Percentiles rank a stretch among this genome's conserved stretches.
These are phyloP conservation scores for Fusarium devonianum DNA, from an alignment of 2,329 filamentous ascomycete genomes.

Conservation along the genomic window DNA sequence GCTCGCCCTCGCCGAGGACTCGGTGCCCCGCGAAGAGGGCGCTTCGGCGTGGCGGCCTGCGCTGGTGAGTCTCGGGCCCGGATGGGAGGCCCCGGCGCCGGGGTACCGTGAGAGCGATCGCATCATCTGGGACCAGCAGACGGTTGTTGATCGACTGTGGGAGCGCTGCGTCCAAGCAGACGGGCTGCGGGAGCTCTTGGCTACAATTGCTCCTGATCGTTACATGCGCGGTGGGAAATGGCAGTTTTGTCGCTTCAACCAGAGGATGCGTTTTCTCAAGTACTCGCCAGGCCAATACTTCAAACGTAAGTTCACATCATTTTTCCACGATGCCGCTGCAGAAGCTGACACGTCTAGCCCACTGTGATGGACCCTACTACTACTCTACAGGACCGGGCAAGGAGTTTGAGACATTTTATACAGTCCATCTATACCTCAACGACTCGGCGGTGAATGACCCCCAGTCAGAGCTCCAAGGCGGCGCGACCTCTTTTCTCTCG, in stretches of 20 bases:
- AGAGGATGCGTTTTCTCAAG: conserved; percentile 77
- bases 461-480: conserved; percentile 52
- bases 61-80: conserved; percentile 70
- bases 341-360: too few relatives aligned
- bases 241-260: conserved; percentile 66
- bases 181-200: conserved; percentile 52
- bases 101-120: conserved; percentile 74
- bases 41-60: conserved; percentile 68
- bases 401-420: conserved; percentile 57
- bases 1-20: conserved; percentile 58
- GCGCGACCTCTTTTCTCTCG: conserved; percentile 63
- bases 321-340: too few relatives aligned
- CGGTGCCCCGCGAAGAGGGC: conserved; percentile 46
- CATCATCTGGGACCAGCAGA: conserved; percentile 75
- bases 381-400: conserved; percentile 56
- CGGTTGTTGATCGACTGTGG: conserved; percentile 70
- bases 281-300: conserved; percentile 79
- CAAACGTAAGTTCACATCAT: conserved; percentile 51
- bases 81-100: conserved; percentile 60
- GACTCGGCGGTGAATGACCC: conserved; percentile 37
- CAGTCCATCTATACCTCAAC: conserved; percentile 60
- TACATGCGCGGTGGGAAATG: conserved; percentile 43
- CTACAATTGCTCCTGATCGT: conserved; percentile 43
- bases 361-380: conserved; percentile 71
- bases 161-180: conserved; percentile 58